phyloP scores from a whole-genome alignment of 768 basidiomycete genomes.

The Tubosaeta brunneosetosa region DNA sequence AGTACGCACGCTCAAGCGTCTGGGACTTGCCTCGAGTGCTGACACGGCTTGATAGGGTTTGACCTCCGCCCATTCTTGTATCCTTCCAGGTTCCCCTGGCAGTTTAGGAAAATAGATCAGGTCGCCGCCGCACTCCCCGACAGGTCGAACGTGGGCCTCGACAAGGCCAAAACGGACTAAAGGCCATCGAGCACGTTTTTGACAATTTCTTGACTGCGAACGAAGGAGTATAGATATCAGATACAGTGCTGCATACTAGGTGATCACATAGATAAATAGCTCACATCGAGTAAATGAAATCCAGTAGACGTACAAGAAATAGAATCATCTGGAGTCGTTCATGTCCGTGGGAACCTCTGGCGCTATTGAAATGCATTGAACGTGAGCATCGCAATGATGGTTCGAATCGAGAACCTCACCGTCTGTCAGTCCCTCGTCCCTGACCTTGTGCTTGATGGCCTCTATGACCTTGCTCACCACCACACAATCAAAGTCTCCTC shows the following conservation, averaged over 20 bases:
- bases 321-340: constrained; percentile 2
- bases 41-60: constrained; percentile 54
- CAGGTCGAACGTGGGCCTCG: constrained; percentile 42
- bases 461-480: constrained; percentile 90
- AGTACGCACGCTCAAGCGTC: constrained; percentile 45
- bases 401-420: constrained; percentile 47
- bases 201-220: neutral
- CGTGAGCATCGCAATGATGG: constrained; percentile 1
- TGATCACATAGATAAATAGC: neutral
- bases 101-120: constrained; percentile 93
- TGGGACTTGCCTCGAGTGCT: neutral
- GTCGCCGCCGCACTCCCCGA: constrained; percentile 75
- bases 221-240: neutral
- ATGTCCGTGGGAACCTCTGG: constrained; percentile 59
- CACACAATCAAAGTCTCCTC: constrained; percentile 88
- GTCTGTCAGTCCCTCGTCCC: constrained; percentile 79
- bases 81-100: constrained; percentile 92
- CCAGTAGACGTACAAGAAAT: constrained; percentile 2
- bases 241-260: constrained; percentile 7
- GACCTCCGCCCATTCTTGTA: constrained; percentile 96
- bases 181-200: constrained; percentile 1
- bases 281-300: neutral
- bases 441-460: constrained; percentile 85
- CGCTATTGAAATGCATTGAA: constrained; percentile 66
- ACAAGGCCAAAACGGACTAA: constrained; percentile 49